phyloP scores from a whole-genome alignment of 108 stramenopile species.

The Nitzschia palea region DNA sequence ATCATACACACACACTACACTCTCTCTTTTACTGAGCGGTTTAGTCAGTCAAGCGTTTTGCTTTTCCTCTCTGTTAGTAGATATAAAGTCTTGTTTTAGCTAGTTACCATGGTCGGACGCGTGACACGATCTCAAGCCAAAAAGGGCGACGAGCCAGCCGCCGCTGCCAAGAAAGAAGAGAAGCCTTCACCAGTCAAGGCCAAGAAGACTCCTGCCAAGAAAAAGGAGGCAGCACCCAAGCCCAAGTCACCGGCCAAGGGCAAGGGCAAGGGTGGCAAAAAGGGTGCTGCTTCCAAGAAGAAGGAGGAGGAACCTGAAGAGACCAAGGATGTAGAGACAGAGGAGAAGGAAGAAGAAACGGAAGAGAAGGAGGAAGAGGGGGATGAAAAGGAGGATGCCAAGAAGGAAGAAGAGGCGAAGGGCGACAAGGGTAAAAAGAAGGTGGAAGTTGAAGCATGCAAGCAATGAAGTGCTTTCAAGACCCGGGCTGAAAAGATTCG shows the following conservation, averaged over 20 bases:
- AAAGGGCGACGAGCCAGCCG: conserved; percentile 1
- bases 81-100: no score
- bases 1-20: no score
- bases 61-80: no score
- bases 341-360: conserved; percentile 1
- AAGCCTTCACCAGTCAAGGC: conserved; percentile 4
- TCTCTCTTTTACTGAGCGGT: no score
- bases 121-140: conserved; percentile 4
- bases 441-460: conserved; percentile 78
- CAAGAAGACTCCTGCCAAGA: conserved; percentile 12
- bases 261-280: no score
- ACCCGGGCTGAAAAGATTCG: conserved; percentile 72
- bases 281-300: conserved; percentile 5
- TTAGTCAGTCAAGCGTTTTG: no score
- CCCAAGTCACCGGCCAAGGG: not conserved
- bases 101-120: conserved; percentile 15
- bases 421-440: conserved; percentile 3
- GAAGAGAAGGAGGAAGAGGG: conserved; percentile 6
- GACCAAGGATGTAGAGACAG: not conserved
- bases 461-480: conserved; percentile 84
- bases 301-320: not conserved
- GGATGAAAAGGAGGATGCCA: not conserved
- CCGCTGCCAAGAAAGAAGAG: conserved; percentile 8
- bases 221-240: not conserved
- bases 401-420: not conserved